Evolutionary conservation across 208 protist species (phyloP), one percentile per base, ranked within the genome.

Genomic region (Phytomonas francai): DNA sequence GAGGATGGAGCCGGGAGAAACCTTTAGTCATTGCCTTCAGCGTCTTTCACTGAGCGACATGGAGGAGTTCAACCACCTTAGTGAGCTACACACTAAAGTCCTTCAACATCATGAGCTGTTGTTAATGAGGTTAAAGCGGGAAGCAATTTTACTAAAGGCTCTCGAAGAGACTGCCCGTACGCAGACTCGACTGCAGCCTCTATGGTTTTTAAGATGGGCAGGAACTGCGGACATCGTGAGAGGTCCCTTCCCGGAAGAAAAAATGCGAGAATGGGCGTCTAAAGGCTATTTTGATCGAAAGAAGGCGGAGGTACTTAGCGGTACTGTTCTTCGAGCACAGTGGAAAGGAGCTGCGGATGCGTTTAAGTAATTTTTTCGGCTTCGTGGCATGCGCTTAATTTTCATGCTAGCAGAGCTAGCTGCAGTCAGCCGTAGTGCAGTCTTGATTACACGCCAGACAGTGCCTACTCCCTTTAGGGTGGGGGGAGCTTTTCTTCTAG

Each of bases 271-370:
- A 62, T 83, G 78, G 78, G 67, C 56, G 8, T 32, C 28, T 5
- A 62, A 70, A 3, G 78, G 78, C n/a, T 83, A 73, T 60, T 83
- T 83, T 29, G 32, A 12, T 36, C 76, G 74, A 36, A 80, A 80
- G 60, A 51, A 51, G n/a, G 75, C 62, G 2, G 75, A 80, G 67
- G 58, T 80, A 39, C 56, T 67, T n/a, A 71, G 45, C 6, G 45
- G 45, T 54, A 54, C 45, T 6, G 19, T 22, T 12, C 45, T 54
- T 5, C 45, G 45, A 25, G 45, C 16, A 22, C 45, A 54, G 22
- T 54, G 45, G 45, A 54, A 54, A 54, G 22, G 19, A 25, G 19
- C 45, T 54, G 8, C 19, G 11, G 45, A 54, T 19, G 22, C 19
- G 1, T 54, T 54, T 25, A 54, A 54, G 45, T 54, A 54, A 54